These are phyloP conservation scores for Hypoxylon rubiginosum DNA, from an alignment of 2,329 filamentous ascomycete species.

Conservation along the genomic window DNA sequence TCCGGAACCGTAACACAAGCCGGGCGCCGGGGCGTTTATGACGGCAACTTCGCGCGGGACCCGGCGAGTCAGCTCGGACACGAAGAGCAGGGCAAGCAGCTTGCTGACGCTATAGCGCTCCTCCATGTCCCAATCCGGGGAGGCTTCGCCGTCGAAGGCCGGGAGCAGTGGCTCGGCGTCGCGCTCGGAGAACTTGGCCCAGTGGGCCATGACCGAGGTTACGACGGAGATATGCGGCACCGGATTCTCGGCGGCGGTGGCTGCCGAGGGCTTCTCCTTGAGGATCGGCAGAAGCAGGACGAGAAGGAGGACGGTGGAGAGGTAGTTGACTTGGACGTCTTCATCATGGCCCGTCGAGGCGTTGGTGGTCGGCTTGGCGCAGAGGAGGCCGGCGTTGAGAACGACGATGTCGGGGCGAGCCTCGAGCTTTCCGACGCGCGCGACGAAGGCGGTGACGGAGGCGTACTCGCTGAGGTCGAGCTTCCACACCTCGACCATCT, in stretches of 20 bases:
- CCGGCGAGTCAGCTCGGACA: slow-evolving; percentile 44
- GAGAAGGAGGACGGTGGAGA: slow-evolving; percentile 32
- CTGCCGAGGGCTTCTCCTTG: too few species aligned
- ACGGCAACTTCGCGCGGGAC: slow-evolving; percentile 21
- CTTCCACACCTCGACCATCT: slow-evolving; percentile 22
- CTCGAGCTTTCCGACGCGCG: slow-evolving; percentile 7
- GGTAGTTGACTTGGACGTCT: slow-evolving; percentile 36
- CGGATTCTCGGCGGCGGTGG: slow-evolving; percentile 12
- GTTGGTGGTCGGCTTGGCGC: slow-evolving; percentile 5
- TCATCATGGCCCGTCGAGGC: slow-evolving; percentile 37
- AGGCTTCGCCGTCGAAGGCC: slow-evolving; percentile 17
- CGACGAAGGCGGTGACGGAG: slow-evolving; percentile 13
- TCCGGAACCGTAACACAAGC: slow-evolving; percentile 11
- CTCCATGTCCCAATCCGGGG: slow-evolving; percentile 13
- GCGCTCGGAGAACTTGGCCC: slow-evolving; percentile 25
- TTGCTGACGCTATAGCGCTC: slow-evolving; percentile 38
- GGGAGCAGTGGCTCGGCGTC: slow-evolving; percentile 5
- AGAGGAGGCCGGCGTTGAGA: slow-evolving; percentile 34
- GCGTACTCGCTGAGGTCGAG: slow-evolving; percentile 18
- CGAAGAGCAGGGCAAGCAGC: slow-evolving; percentile 45
- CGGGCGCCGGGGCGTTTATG: slow-evolving; percentile 7
- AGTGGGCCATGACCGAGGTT: slow-evolving; percentile 39
- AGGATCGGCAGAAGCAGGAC: slow-evolving; percentile 30
- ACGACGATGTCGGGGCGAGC: slow-evolving; percentile 38
- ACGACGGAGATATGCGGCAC: slow-evolving; percentile 33